Evolutionary conservation across 2,329 filamentous ascomycete species (phyloP), one percentile per base, ranked within the genome.

Genomic region (Scytalidium sp.): DNA sequence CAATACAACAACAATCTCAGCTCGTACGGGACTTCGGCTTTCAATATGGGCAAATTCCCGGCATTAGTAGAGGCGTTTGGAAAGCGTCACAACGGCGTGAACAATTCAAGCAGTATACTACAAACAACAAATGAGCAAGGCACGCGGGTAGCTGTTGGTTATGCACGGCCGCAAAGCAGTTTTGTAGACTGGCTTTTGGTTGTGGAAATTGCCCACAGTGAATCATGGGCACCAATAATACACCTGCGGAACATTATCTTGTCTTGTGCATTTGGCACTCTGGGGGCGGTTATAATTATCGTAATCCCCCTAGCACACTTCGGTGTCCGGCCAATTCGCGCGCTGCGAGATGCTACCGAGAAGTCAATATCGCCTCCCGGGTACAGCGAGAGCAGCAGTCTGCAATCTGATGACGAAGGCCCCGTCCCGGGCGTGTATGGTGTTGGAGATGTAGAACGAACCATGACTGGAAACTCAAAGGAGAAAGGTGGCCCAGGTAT

Each of bases 171-270:
- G 0, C 76, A 80, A 47, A 89, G 78, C 4, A 64, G 70, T 0
- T 70, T 95, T 46, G 88, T 88, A 7, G 82, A 93, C 60, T 97
- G 92, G 92, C 83, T 88, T 4, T 72, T 97, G 3, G 60, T 96
- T 2, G 80, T 96, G 1, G 92, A 96, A 64, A 85, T 94, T 66
- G 75, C 82, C 2, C 82, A 83, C 54, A 66, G 66, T 19, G 91
- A 96, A 67, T 89, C 91, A 0, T 91, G 87, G 70, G 74, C 76
- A 7, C 88, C 91, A 0, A 91, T 96, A 50, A 70, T 75, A 22
- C 84, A 82, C 19, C 74, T 96, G n/a, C 83, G 88, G 19, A 84
- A 86, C 43, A 89, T 96, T 45, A 79, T 97, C 2, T 69, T 96
- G 2, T 89, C 83, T 4, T 96, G 90, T 53, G 87, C 96, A 0